Evolutionary conservation across 371 early-diverging fungal species (phyloP).

Genomic region (Funneliformis caledonium): DNA sequence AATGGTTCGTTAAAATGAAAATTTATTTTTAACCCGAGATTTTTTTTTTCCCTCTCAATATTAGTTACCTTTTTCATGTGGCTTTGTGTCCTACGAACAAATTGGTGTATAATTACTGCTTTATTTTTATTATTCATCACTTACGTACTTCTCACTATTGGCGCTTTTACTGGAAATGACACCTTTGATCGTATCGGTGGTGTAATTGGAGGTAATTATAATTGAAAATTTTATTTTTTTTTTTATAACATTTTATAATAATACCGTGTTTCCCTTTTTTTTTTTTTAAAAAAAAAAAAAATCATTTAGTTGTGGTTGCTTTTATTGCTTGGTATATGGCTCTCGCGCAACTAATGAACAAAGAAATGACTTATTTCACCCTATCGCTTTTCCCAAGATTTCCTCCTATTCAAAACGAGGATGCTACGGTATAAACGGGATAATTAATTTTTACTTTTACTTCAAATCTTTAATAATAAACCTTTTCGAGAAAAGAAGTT

Average conservation of each 20-base stretch:
- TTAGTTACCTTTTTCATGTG: slow-evolving; percentile 65
- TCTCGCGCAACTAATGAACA: slow-evolving; percentile 17
- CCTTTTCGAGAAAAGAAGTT: too few relatives aligned
- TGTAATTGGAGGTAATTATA: slow-evolving; percentile 22
- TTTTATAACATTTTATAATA: background rate
- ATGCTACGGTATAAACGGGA: too few relatives aligned
- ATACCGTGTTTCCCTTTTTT: background rate
- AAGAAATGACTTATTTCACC: slow-evolving; percentile 32
- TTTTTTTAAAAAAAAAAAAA: too few relatives aligned
- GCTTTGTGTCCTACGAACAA: slow-evolving; percentile 70
- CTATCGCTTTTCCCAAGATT: background rate
- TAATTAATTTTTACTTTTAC: too few relatives aligned
- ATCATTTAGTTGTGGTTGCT: slow-evolving; percentile 58
- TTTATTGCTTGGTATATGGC: slow-evolving; percentile 78
- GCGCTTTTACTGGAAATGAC: slow-evolving; percentile 48
- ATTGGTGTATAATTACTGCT: slow-evolving; percentile 60
- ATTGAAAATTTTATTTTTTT: background rate
- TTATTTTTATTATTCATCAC: slow-evolving; percentile 71
- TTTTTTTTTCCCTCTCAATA: background rate
- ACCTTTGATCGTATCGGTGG: slow-evolving; percentile 42
- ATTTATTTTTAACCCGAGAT: background rate
- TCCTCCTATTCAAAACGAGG: too few relatives aligned
- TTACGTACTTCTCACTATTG: slow-evolving; percentile 65
- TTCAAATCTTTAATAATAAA: too few relatives aligned
- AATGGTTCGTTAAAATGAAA: background rate